phyloP scores from a whole-genome alignment of 371 early-diverging fungal species.

The Rhizopus arrhizus region DNA sequence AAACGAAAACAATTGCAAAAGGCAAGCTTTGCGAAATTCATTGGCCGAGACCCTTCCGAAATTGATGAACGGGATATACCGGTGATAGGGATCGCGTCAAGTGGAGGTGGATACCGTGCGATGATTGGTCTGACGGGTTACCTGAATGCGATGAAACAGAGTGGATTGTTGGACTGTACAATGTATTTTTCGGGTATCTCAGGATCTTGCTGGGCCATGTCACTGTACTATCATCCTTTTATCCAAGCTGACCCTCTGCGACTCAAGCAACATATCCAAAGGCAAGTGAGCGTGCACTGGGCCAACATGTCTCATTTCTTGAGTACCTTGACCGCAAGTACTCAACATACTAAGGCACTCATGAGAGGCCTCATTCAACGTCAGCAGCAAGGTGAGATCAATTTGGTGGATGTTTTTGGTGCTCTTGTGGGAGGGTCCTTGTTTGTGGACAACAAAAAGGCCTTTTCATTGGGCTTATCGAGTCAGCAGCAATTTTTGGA shows the following conservation, averaged over 20 bases:
- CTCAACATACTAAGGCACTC: constrained; percentile 12
- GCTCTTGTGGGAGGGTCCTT: constrained; percentile 49
- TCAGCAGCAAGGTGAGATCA: constrained; percentile 54
- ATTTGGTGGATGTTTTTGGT: constrained; percentile 64
- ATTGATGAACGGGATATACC: constrained; percentile 69
- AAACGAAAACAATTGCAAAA: constrained; percentile 52
- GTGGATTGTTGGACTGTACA: constrained; percentile 61
- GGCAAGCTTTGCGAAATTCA: constrained; percentile 66
- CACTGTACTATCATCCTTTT: constrained; percentile 40
- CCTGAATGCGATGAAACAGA: constrained; percentile 56
- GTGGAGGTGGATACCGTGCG: constrained; percentile 76
- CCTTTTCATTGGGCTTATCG: constrained; percentile 26
- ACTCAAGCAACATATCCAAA: constrained; percentile 31
- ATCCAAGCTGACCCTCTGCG: constrained; percentile 25
- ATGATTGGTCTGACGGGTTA: constrained; percentile 69
- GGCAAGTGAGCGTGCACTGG: constrained; percentile 42
- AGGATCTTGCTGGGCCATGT: constrained; percentile 61
- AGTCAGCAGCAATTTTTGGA: constrained; percentile 51
- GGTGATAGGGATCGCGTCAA: constrained; percentile 64
- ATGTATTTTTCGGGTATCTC: constrained; percentile 67
- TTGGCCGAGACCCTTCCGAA: constrained; percentile 56
- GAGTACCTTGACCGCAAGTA: constrained; percentile 27
- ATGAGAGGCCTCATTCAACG: constrained; percentile 13
- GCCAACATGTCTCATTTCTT: constrained; percentile 45
- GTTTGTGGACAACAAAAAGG: constrained; percentile 33